A percentile compares a stretch with the other conserved stretches of the same genome.
Evolutionary conservation across 306 rosid genomes (phyloP).

Genomic region (Cucurbita moschata): DNA sequence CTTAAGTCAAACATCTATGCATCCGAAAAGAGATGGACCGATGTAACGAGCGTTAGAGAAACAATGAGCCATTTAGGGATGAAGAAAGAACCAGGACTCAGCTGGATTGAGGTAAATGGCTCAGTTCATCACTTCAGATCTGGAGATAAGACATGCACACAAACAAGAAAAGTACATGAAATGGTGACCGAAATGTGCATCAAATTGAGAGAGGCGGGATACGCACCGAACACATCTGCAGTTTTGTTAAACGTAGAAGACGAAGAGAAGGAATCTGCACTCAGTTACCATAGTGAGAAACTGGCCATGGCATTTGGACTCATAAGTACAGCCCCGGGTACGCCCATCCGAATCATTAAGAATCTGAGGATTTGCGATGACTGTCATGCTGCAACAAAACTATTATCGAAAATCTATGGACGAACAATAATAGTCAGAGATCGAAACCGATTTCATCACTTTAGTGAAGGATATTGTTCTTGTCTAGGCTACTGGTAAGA

Average conservation of each 20-base stretch:
- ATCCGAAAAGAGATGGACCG: conserved; percentile 37
- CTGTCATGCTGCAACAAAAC: conserved; percentile 47
- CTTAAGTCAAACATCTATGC: conserved; percentile 64
- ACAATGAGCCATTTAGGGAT: conserved; percentile 31
- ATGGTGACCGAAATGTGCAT: conserved; percentile 40
- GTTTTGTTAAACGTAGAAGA: conserved; percentile 33
- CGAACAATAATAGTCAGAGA: conserved; percentile 49
- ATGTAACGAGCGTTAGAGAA: conserved; percentile 34
- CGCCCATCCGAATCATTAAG: conserved; percentile 41
- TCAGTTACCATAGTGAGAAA: conserved; percentile 48
- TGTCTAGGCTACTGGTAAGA: conserved; percentile 36
- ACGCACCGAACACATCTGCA: conserved; percentile 30
- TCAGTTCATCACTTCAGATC: conserved; percentile 37
- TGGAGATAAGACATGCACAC: conserved; percentile 43
- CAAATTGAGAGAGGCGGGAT: conserved; percentile 38
- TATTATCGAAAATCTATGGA: conserved; percentile 43
- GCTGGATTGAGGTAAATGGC: conserved; percentile 47
- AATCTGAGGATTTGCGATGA: conserved; percentile 55
- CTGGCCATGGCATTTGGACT: conserved; percentile 67
- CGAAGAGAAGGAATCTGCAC: conserved; percentile 43
- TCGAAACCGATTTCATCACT: conserved; percentile 55
- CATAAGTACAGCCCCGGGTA: conserved; percentile 33
- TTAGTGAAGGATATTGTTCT: conserved; percentile 47
- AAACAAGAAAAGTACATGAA: conserved; percentile 24
- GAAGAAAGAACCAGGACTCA: conserved; percentile 45